phyloP scores from a whole-genome alignment of 768 basidiomycete species.

The Mycena galericulata region DNA sequence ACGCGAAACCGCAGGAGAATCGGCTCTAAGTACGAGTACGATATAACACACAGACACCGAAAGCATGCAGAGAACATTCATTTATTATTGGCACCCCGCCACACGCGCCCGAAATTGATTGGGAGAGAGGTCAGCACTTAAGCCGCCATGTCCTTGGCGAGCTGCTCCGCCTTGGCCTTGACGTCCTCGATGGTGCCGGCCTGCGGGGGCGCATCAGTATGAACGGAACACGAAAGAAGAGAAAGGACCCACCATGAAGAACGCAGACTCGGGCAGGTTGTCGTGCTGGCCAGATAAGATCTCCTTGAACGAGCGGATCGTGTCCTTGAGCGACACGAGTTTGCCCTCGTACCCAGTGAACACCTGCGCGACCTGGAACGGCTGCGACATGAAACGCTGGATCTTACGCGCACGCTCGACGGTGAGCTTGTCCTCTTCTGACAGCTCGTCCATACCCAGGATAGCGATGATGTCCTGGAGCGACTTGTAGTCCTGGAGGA shows the following conservation, averaged over 20 bases:
- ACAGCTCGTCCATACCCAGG: slow-evolving; percentile 99
- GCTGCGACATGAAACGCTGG: slow-evolving; percentile 99
- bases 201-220: slow-evolving; percentile 41
- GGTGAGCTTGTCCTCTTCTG: slow-evolving; percentile 99
- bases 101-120: background rate
- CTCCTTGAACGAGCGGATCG: slow-evolving; percentile 96
- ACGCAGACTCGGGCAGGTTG: slow-evolving; percentile 92
- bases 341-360: slow-evolving; percentile 99
- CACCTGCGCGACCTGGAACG: slow-evolving; percentile 99
- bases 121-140: slow-evolving; percentile 39
- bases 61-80: too few species aligned
- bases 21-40: too few species aligned
- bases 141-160: slow-evolving; percentile 91
- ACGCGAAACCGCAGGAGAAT: too few species aligned
- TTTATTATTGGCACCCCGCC: slow-evolving; percentile 10
- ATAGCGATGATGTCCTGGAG: slow-evolving; percentile 99
- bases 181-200: slow-evolving; percentile 97
- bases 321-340: slow-evolving; percentile 96
- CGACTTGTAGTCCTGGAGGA: slow-evolving; percentile 96
- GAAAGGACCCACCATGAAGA: slow-evolving; percentile 84
- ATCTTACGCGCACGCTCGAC: slow-evolving; percentile 99
- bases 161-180: slow-evolving; percentile 96
- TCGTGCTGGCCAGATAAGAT: slow-evolving; percentile 94
- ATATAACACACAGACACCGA: too few species aligned
- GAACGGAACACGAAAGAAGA: background rate